Percentiles rank a stretch among this genome's conserved stretches.
Conservation (phyloP, 2,329 filamentous ascomycete species). For the Leptodontidium sp. region DNA sequence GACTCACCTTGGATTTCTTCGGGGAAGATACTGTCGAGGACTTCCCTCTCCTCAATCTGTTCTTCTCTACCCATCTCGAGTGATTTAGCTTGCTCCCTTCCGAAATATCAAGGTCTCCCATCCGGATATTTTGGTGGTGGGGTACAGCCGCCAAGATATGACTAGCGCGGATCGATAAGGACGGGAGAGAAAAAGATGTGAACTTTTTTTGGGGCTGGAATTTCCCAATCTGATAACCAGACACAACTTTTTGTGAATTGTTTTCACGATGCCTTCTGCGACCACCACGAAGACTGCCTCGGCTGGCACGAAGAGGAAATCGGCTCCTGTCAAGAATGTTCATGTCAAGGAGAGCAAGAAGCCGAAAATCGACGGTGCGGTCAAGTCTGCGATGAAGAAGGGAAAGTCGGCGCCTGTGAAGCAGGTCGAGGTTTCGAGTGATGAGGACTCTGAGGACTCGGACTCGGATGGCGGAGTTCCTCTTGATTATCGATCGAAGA, state of each 20-base stretch:
- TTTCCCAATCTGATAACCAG: not conserved
- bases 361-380: slow-evolving; percentile 49
- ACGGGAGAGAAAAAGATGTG: slow-evolving; percentile 27
- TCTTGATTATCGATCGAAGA: slow-evolving; percentile 25
- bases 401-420: slow-evolving; percentile 37
- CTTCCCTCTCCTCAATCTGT: slow-evolving; percentile 93
- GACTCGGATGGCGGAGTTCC: slow-evolving; percentile 44
- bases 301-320: slow-evolving; percentile 65
- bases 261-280: slow-evolving; percentile 45
- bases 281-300: slow-evolving; percentile 54
- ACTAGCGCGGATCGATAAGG: slow-evolving; percentile 22
- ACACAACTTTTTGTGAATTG: slow-evolving; percentile 12
- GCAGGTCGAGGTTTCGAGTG: slow-evolving; percentile 50
- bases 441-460: slow-evolving; percentile 50
- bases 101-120: not conserved
- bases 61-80: slow-evolving; percentile 77
- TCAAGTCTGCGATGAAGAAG: slow-evolving; percentile 35
- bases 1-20: slow-evolving; percentile 89
- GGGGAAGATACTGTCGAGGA: slow-evolving; percentile 97
- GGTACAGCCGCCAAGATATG: not conserved
- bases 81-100: slow-evolving; percentile 24
- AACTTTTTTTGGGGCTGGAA: not conserved
- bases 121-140: slow-evolving; percentile 7
- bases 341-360: slow-evolving; percentile 60
- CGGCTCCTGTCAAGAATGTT: slow-evolving; percentile 55